Percentiles rank a stretch among this genome's conserved stretches.
phyloP scores from a whole-genome alignment of 345 rosid genomes.

The Aquilaria malaccensis region DNA sequence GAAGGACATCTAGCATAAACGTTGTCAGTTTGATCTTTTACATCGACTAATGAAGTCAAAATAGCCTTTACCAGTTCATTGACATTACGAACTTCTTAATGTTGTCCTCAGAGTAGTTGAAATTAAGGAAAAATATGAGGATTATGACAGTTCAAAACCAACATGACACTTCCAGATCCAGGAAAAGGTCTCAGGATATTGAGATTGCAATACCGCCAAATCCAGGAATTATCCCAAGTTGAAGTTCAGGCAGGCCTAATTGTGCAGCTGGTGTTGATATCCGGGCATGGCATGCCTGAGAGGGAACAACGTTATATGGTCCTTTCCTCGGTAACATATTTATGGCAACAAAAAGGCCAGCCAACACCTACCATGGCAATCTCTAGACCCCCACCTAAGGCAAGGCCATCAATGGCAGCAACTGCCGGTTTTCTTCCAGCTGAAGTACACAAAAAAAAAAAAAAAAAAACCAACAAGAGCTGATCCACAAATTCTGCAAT shows the following conservation, averaged over 20 bases:
- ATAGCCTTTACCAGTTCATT: too few relatives aligned
- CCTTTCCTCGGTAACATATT: neutral
- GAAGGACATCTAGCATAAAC: too few relatives aligned
- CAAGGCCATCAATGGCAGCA: slow-evolving; percentile 98
- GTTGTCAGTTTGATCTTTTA: too few relatives aligned
- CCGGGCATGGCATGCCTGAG: slow-evolving; percentile 86
- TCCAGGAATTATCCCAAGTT: slow-evolving; percentile 89
- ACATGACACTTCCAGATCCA: too few relatives aligned
- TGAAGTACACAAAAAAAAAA: slow-evolving; percentile 29
- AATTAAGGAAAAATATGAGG: too few relatives aligned
- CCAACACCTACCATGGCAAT: slow-evolving; percentile 68
- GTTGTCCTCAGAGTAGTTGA: too few relatives aligned
- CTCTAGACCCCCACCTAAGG: slow-evolving; percentile 98
- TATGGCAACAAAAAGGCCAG: neutral
- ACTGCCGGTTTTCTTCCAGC: slow-evolving; percentile 90
- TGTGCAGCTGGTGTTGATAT: slow-evolving; percentile 73
- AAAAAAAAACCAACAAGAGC: slow-evolving; percentile 5
- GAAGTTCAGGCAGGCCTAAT: slow-evolving; percentile 91
- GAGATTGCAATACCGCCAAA: slow-evolving; percentile 68
- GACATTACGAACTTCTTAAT: too few relatives aligned
- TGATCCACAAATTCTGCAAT: slow-evolving; percentile 1
- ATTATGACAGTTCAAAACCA: too few relatives aligned
- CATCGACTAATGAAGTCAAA: too few relatives aligned
- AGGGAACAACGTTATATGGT: slow-evolving; percentile 13
- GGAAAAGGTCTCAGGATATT: too few relatives aligned